Base-by-base conservation (phyloP, 2,329 filamentous ascomycete genomes). In the Aquanectria penicillioides region DNA sequence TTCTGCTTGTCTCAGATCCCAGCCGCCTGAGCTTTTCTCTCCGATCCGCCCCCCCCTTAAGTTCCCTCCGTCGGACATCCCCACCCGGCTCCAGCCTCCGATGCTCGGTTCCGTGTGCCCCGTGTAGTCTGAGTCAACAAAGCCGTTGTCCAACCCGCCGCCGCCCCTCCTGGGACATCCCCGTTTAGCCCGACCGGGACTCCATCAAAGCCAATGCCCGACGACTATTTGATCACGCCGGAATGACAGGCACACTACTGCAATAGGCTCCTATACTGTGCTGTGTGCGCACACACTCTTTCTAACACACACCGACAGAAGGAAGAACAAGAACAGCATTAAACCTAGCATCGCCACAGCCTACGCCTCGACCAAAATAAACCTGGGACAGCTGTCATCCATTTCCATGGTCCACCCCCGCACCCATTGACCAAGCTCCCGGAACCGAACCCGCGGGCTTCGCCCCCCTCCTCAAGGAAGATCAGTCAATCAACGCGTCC, bases 391-490 rank as follows among this genome's bases (percentile, higher is more conserved):
- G 50, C 57, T 69, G 49, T 64, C 67, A 67, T 64, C 63, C 43
- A 60, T 34, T 37, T 37, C 31, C 64, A 64, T 65, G 67, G 67
- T 69, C 62, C 60, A 70, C 64, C 67, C 67, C 67, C 65, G 61
- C 67, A 69, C 47, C 60, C 50, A 47, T 25, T 17, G 67, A 67
- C 67, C 67, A 64, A 60, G 50, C 63, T 59, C 61, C 61, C 64
- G 67, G 67, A 59, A 69, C 67, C 60, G 59, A 67, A 36, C 41
- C 61, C 29, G 37, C 48, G 31, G 43, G 59, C 61, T 69, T 63
- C 62, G 57, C 38, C 49, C 37, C 44, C 44, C 41, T 20, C 33
- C 34, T 29, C 33, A 12, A n/a, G n/a, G n/a, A n/a, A n/a, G n/a
- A 26, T 37, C 38, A 36, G 29, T 28, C 38, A 53, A 50, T 44